These are phyloP conservation scores for Lyophyllum shimeji DNA, from an alignment of 768 basidiomycete genomes.

Conservation along the genomic window DNA sequence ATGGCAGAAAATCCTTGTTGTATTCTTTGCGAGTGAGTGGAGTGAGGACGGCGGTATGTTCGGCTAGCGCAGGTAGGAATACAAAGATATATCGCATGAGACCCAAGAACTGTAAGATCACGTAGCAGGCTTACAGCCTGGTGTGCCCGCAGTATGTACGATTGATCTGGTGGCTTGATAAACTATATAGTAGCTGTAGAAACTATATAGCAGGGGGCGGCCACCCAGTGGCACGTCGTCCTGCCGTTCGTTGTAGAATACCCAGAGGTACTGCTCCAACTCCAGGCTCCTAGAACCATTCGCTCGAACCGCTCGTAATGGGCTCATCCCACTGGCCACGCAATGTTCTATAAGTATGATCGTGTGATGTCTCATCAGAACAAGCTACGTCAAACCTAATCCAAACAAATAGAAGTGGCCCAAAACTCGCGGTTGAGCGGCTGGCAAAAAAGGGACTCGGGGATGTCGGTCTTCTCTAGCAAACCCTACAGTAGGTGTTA, in stretches of 20 bases:
- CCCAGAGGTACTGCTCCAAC: conserved; percentile 7
- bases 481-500: background rate
- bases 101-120: too few relatives aligned
- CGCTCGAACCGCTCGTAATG: background rate
- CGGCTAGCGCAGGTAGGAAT: too few relatives aligned
- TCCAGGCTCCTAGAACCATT: conserved; percentile 2
- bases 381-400: background rate
- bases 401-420: background rate
- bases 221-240: background rate
- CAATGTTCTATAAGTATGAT: background rate
- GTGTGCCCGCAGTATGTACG: too few relatives aligned
- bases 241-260: background rate
- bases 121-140: too few relatives aligned
- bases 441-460: background rate
- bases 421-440: background rate
- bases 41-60: too few relatives aligned
- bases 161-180: too few relatives aligned
- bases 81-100: too few relatives aligned
- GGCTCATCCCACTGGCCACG: background rate
- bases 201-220: too few relatives aligned
- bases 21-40: too few relatives aligned
- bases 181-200: too few relatives aligned
- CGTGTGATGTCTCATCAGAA: background rate
- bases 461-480: background rate
- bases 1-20: too few relatives aligned